Evolutionary conservation across 345 rosid species (phyloP).

Genomic region (Ceriops zippeliana): DNA sequence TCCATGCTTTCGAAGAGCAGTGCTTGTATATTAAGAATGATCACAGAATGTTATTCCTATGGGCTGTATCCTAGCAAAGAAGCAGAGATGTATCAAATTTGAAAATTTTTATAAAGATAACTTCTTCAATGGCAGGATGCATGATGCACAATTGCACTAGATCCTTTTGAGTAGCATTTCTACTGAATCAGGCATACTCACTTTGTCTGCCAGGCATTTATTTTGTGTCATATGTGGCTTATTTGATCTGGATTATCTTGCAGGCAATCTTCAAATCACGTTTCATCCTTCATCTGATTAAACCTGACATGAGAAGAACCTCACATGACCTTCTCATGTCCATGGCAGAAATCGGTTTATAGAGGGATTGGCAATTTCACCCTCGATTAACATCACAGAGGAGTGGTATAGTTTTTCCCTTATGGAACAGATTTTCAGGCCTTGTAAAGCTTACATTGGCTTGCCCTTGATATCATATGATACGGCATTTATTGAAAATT

Average conservation of each 20-base stretch:
- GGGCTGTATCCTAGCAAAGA: background rate
- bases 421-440: background rate
- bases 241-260: background rate
- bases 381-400: background rate
- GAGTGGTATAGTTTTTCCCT: background rate
- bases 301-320: background rate
- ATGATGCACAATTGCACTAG: background rate
- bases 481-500: too few species aligned
- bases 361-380: background rate
- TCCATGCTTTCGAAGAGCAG: slow-evolving; percentile 6
- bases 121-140: background rate
- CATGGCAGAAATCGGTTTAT: background rate
- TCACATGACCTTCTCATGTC: background rate
- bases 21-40: background rate
- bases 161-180: slow-evolving; percentile 3
- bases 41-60: background rate
- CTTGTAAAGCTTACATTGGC: too few species aligned
- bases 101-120: background rate
- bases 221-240: background rate
- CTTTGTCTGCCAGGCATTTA: background rate
- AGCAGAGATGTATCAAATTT: background rate
- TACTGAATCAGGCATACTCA: background rate
- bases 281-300: background rate
- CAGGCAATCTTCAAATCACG: background rate
- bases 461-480: too few species aligned